phyloP scores from a whole-genome alignment of 2,329 filamentous ascomycete genomes.

The Fonsecaea nubica region DNA sequence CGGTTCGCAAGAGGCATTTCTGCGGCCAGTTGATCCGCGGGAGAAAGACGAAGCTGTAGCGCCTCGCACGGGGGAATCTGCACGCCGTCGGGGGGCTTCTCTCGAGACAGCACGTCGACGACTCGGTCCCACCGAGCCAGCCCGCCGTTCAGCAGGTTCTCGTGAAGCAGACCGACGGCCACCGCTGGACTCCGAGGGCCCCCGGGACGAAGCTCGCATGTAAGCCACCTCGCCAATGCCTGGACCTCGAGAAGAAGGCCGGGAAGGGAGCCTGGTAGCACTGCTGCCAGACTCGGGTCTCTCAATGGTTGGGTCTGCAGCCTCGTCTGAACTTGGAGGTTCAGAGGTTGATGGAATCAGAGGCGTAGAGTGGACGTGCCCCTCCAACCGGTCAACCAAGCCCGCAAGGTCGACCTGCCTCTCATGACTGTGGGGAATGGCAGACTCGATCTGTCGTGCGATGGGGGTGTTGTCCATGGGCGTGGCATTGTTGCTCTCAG shows the following conservation, averaged over 20 bases:
- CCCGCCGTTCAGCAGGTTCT: constrained; percentile 18
- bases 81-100: constrained; percentile 7
- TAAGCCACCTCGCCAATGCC: constrained; percentile 31
- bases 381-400: constrained; percentile 22
- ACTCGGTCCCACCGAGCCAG: constrained; percentile 20
- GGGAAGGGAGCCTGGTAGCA: constrained; percentile 11
- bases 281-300: constrained; percentile 18
- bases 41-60: constrained; percentile 7
- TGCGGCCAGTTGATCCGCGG: neutral
- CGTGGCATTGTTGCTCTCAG: constrained; percentile 32
- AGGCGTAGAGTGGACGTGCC: constrained; percentile 3
- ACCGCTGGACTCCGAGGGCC: constrained; percentile 4
- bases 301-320: constrained; percentile 15
- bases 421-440: neutral
- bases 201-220: constrained; percentile 29
- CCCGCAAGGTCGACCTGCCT: constrained; percentile 12
- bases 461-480: constrained; percentile 32
- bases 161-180: constrained; percentile 28
- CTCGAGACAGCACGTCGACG: constrained; percentile 24
- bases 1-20: constrained; percentile 20
- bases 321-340: constrained; percentile 21
- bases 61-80: constrained; percentile 9
- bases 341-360: constrained; percentile 14
- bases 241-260: constrained; percentile 30
- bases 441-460: constrained; percentile 15